These are phyloP conservation scores for Phyllosticta paracitricarpa DNA, from an alignment of 2,329 filamentous ascomycete genomes.

Conservation along the genomic window DNA sequence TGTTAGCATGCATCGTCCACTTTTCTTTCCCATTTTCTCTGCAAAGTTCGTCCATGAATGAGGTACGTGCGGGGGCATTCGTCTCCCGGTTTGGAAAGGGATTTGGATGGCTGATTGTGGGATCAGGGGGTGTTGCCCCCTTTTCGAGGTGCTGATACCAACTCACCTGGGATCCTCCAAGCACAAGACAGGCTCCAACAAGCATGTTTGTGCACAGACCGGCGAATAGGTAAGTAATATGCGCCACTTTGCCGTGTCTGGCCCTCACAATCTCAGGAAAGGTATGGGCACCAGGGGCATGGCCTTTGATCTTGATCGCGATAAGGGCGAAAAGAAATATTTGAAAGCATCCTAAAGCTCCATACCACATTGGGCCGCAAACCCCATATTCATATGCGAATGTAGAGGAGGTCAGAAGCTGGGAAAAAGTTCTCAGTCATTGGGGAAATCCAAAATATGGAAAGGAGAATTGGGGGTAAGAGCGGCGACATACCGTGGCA, in stretches of 20 bases:
- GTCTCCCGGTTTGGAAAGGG: too few relatives aligned
- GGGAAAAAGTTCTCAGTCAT: not conserved
- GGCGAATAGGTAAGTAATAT: conserved; percentile 43
- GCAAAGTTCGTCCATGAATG: too few relatives aligned
- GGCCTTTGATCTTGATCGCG: conserved; percentile 11
- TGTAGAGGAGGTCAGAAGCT: conserved; percentile 10
- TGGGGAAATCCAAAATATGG: conserved; percentile 14
- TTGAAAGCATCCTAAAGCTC: conserved; percentile 9
- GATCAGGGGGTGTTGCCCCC: not conserved
- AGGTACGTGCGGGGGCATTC: too few relatives aligned
- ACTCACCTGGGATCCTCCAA: conserved; percentile 36
- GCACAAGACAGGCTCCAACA: conserved; percentile 43
- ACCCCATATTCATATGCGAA: conserved; percentile 22
- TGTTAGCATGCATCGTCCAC: not conserved
- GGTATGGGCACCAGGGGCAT: conserved; percentile 35
- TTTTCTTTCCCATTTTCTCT: too few relatives aligned
- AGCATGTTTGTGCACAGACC: conserved; percentile 47
- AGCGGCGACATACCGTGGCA: conserved; percentile 25
- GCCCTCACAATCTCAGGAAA: conserved; percentile 45
- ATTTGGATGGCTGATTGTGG: too few relatives aligned
- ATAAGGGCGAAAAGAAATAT: conserved; percentile 11
- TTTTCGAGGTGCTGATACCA: conserved; percentile 8
- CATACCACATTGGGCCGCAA: conserved; percentile 10
- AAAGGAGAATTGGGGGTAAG: not conserved
- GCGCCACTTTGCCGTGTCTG: conserved; percentile 34